Base-by-base conservation (phyloP, 2,329 filamentous ascomycete genomes). In the Stemphylium lycopersici region DNA sequence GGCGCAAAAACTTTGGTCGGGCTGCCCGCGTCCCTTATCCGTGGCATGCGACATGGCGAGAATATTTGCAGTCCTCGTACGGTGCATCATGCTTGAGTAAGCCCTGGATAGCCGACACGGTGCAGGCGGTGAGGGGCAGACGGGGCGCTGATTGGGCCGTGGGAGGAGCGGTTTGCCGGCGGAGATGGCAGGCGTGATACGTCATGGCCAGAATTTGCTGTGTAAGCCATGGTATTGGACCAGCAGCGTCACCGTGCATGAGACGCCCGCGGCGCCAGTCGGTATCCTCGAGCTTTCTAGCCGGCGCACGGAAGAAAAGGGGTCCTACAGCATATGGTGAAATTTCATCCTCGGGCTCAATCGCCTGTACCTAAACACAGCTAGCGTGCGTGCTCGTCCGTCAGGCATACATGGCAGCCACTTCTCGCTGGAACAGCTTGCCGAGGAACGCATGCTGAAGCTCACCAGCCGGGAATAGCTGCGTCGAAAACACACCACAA, bases 141-240 rank as follows among this genome's bases (percentile, higher is more conserved):
- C 6, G 3, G 1, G 7, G 4, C 36, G n/a, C 3, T 46, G 42
- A 55, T 47, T 55, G 45, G 55, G 6, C 41, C 12, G 31, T 10
- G 31, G 26, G 33, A 41, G 40, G 36, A 42, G 31, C 20, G 24
- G 32, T 44, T 44, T 40, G 46, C 20, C 20, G 20, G 20, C 20
- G 20, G 20, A 20, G 20, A 20, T 20, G 4, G 20, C 20, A 20
- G 20, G 20, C 20, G 3, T 20, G 3, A 4, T 20, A 55, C 52
- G 41, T 55, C 52, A 55, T 39, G 10, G 40, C 26, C 36, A 51
- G 26, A 48, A 32, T 36, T 22, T 51, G 52, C 47, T 55, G 31
- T 39, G 47, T 41, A 50, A 51, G 47, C 41, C 26, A 26, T 22
- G 12, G 40, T 31, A 36, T 18, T 40, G 42, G 41, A 31, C 26